phyloP scores from a whole-genome alignment of 2,329 filamentous ascomycete genomes.

The Colletotrichum tabaci region DNA sequence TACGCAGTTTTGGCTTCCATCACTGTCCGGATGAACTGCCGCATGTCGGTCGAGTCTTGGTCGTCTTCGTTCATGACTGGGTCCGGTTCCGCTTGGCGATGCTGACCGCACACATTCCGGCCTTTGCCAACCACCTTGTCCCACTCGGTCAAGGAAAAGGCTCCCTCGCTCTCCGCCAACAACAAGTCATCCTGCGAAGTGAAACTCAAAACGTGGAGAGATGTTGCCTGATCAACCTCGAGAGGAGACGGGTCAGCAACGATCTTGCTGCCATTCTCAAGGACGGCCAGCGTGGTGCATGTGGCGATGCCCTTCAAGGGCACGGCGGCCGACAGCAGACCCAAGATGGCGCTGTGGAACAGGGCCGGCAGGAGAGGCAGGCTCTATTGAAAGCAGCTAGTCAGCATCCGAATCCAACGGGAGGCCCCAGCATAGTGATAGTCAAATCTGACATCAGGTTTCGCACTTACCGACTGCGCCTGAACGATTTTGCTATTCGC shows the following conservation, averaged over 20 bases:
- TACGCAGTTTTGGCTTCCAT: conserved; percentile 68
- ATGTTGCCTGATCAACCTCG: conserved; percentile 74
- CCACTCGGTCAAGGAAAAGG: conserved; percentile 84
- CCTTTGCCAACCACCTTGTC: conserved; percentile 77
- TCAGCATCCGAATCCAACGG: conserved; percentile 17
- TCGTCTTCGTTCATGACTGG: conserved; percentile 62
- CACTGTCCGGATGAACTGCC: conserved; percentile 73
- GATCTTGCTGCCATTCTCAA: conserved; percentile 58
- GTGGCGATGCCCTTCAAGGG: conserved; percentile 83
- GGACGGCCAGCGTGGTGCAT: conserved; percentile 75
- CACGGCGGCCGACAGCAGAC: conserved; percentile 85
- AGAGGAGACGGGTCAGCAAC: conserved; percentile 74
- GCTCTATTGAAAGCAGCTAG: conserved; percentile 68
- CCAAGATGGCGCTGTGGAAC: conserved; percentile 83
- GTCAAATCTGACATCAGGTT: neutral
- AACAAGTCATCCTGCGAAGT: conserved; percentile 81
- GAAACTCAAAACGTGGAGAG: conserved; percentile 88
- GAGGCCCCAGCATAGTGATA: conserved; percentile 20
- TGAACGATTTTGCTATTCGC: conserved; percentile 72
- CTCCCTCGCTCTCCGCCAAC: conserved; percentile 85
- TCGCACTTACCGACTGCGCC: conserved; percentile 69
- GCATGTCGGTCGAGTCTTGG: conserved; percentile 65
- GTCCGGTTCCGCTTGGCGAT: conserved; percentile 57
- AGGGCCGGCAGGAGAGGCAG: conserved; percentile 85
- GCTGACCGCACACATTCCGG: conserved; percentile 73